Percentiles rank a stretch among this genome's conserved stretches.
Conservation (phyloP, 148 eudicot species). For the Linanthus parryae region DNA sequence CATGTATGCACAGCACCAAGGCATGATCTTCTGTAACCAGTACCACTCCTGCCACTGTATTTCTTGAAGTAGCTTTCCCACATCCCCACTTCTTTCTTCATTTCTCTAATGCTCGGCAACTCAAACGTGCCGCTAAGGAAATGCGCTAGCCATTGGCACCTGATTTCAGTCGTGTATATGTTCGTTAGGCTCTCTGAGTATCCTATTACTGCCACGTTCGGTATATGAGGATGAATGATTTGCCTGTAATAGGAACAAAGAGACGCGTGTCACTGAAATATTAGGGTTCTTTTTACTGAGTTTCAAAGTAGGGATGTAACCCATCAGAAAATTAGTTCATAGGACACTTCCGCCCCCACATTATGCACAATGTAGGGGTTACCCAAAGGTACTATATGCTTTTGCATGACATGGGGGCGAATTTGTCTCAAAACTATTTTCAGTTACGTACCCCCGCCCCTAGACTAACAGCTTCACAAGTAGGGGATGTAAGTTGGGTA, state of each 20-base stretch:
- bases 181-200: no score
- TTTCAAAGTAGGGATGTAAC: no score
- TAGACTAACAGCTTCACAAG: no score
- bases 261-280: neutral
- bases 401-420: no score
- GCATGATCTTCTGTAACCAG: neutral
- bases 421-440: no score
- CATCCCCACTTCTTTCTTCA: conserved; percentile 2
- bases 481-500: no score
- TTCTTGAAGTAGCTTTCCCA: conserved; percentile 12
- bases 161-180: conserved; percentile 4
- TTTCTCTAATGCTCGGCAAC: conserved; percentile 1
- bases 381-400: no score
- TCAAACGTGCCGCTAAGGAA: conserved; percentile 5
- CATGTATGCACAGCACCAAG: conserved; percentile 8
- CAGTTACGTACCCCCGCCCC: no score
- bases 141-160: conserved; percentile 12
- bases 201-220: conserved; percentile 5
- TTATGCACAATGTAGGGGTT: no score
- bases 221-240: conserved; percentile 9
- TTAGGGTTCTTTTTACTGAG: no score
- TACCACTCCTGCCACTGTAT: conserved; percentile 4
- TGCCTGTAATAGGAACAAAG: neutral
- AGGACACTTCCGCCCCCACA: no score
- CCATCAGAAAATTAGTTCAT: no score